These are phyloP conservation scores for Byssothecium circinans DNA, from an alignment of 2,329 filamentous ascomycete species.

Conservation along the genomic window DNA sequence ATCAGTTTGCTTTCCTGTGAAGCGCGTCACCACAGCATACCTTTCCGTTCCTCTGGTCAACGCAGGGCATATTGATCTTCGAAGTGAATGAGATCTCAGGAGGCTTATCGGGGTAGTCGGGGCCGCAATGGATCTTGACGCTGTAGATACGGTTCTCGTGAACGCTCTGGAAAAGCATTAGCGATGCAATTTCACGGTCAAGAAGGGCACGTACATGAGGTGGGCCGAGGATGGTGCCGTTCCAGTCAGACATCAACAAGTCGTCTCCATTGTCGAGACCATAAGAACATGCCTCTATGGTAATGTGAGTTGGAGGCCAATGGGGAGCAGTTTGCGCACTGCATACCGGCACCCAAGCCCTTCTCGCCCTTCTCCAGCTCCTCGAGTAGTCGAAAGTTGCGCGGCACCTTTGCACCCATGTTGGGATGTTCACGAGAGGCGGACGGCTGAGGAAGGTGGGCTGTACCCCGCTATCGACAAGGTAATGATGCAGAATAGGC, in stretches of 20 bases:
- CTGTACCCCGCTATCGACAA: conserved; percentile 35
- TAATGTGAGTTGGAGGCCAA: conserved; percentile 10
- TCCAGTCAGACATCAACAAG: conserved; percentile 97
- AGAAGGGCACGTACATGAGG: conserved; percentile 73
- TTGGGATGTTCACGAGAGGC: conserved; percentile 9
- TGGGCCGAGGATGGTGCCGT: conserved; percentile 93
- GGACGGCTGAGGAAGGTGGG: conserved; percentile 28
- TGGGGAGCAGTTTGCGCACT: background rate
- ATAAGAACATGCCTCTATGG: conserved; percentile 89
- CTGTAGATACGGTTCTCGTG: conserved; percentile 99
- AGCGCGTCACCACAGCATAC: conserved; percentile 44
- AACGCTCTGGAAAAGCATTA: conserved; percentile 65
- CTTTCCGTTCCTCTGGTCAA: conserved; percentile 76
- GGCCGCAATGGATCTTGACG: conserved; percentile 92
- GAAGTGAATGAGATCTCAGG: conserved; percentile 91
- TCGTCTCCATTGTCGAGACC: conserved; percentile 93
- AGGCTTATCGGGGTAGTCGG: conserved; percentile 83
- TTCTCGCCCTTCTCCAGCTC: conserved; percentile 99
- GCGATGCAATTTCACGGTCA: background rate
- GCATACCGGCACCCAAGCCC: conserved; percentile 80
- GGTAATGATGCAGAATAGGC: conserved; percentile 9
- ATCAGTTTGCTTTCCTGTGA: conserved; percentile 11
- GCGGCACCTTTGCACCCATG: conserved; percentile 77
- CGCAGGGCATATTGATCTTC: conserved; percentile 94
- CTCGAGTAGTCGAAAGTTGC: conserved; percentile 94